These are phyloP conservation scores for Chondrus crispus DNA, from an alignment of 23 red algal genomes.

Conservation along the genomic window DNA sequence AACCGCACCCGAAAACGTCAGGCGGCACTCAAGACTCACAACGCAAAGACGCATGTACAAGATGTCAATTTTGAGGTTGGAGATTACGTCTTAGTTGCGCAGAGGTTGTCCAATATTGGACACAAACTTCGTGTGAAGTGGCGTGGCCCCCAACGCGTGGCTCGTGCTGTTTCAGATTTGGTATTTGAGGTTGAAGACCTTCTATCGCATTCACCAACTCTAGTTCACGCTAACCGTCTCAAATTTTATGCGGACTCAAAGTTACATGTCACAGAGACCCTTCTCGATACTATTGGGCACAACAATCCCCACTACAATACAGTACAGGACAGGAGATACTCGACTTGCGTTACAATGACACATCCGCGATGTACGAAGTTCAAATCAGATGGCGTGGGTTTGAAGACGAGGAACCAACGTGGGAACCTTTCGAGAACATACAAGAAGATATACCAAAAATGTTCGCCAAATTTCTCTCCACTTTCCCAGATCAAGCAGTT, in stretches of 20 bases:
- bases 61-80: background rate
- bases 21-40: background rate
- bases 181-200: background rate
- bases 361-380: background rate
- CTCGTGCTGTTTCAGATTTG: background rate
- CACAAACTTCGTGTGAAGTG: background rate
- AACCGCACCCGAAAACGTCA: background rate
- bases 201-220: background rate
- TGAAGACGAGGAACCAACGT: background rate
- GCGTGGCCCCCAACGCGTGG: background rate
- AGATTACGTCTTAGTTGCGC: constrained; percentile 2
- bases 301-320: background rate
- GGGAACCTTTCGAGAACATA: background rate
- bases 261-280: background rate
- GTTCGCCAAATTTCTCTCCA: background rate
- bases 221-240: background rate
- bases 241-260: background rate
- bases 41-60: background rate
- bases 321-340: background rate
- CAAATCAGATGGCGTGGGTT: constrained; percentile 7
- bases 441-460: background rate
- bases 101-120: background rate
- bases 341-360: background rate
- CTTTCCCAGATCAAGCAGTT: background rate
- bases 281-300: background rate